These are phyloP conservation scores for Iodosphaeria phyllophila DNA, from an alignment of 2,329 filamentous ascomycete species.

Conservation along the genomic window DNA sequence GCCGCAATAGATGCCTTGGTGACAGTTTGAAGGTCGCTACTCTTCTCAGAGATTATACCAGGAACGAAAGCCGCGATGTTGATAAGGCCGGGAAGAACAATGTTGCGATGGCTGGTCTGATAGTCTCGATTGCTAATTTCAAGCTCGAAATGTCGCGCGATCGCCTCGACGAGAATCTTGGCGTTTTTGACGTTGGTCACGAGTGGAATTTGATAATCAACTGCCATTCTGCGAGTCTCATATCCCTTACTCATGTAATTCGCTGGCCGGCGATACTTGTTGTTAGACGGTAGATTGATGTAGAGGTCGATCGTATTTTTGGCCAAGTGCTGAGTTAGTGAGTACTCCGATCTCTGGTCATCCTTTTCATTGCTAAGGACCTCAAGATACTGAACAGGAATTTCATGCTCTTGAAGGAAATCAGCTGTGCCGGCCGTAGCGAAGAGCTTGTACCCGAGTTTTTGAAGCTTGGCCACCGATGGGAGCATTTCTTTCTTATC, in stretches of 20 bases:
- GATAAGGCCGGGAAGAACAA: constrained; percentile 56
- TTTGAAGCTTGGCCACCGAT: constrained; percentile 73
- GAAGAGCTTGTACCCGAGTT: constrained; percentile 87
- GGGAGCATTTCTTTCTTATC: constrained; percentile 97
- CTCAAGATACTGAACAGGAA: constrained; percentile 87
- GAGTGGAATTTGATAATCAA: constrained; percentile 88
- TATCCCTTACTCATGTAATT: constrained; percentile 99
- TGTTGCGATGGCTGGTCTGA: constrained; percentile 70
- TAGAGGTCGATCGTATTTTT: constrained; percentile 98
- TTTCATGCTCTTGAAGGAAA: constrained; percentile 82
- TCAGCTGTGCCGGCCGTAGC: constrained; percentile 93
- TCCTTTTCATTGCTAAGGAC: constrained; percentile 61
- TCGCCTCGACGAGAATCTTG: constrained; percentile 89
- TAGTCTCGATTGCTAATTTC: constrained; percentile 72
- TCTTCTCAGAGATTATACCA: constrained; percentile 44
- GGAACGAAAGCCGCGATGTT: constrained; percentile 70
- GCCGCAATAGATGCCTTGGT: constrained; percentile 56
- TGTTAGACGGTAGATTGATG: constrained; percentile 98
- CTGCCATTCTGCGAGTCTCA: constrained; percentile 89
- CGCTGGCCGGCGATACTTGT: constrained; percentile 87
- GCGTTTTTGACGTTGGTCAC: constrained; percentile 99
- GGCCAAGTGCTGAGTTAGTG: constrained; percentile 84
- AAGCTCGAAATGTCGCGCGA: constrained; percentile 74
- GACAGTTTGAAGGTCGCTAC: constrained; percentile 48
- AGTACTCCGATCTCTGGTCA: constrained; percentile 88